Conservation (phyloP, 2,329 filamentous ascomycete genomes). For the Chrysosporium keratinophilum region DNA sequence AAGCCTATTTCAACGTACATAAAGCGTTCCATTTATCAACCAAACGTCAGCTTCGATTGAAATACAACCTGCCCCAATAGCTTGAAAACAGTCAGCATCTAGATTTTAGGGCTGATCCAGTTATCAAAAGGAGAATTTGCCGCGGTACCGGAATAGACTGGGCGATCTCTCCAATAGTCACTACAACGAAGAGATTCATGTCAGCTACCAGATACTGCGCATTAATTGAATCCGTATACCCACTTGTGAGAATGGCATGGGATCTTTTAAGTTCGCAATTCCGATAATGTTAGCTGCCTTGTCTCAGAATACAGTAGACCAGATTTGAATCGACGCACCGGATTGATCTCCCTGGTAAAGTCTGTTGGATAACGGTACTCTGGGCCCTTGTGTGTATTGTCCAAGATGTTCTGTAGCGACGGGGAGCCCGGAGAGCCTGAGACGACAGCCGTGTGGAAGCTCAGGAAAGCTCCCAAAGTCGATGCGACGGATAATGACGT, state of each 20-base stretch:
- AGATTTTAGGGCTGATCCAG: conserved; percentile 9
- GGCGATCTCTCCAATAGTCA: conserved; percentile 45
- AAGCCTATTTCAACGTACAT: conserved; percentile 28
- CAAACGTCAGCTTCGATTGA: conserved; percentile 53
- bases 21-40: conserved; percentile 46
- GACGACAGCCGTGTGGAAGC: neutral
- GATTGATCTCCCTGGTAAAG: conserved; percentile 50
- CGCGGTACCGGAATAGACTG: conserved; percentile 35
- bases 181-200: conserved; percentile 34
- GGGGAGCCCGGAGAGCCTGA: conserved; percentile 12
- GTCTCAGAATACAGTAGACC: neutral
- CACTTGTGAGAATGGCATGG: conserved; percentile 37
- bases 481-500: conserved; percentile 4
- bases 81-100: conserved; percentile 25
- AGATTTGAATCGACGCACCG: conserved; percentile 33
- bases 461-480: neutral
- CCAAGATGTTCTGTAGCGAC: conserved; percentile 46
- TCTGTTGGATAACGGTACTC: conserved; percentile 52
- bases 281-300: conserved; percentile 1
- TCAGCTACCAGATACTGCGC: conserved; percentile 15
- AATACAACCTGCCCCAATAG: conserved; percentile 47
- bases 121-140: neutral
- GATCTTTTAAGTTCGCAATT: conserved; percentile 22
- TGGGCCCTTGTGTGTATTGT: conserved; percentile 43
- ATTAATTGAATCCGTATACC: conserved; percentile 47